Percentiles rank a stretch among this genome's conserved stretches.
These are phyloP conservation scores for Fraxinus albicans DNA, from an alignment of 305 asterid genomes.

Conservation along the genomic window DNA sequence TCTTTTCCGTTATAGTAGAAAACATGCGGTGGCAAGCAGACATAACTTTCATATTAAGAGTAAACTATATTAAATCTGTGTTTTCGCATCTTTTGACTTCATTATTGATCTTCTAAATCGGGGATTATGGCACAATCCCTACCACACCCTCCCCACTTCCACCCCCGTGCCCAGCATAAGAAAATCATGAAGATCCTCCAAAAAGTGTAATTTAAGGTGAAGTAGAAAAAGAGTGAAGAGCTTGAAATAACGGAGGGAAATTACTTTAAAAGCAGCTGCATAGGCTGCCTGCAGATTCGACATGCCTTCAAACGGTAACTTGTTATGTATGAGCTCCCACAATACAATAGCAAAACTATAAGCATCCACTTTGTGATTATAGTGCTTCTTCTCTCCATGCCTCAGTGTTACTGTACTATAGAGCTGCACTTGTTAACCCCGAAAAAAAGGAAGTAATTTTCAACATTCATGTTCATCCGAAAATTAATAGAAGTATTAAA, in stretches of 20 bases:
- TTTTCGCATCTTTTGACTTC: too few species aligned
- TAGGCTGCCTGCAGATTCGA: conserved; percentile 97
- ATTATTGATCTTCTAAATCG: neutral
- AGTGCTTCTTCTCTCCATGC: conserved; percentile 96
- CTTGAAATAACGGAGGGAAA: neutral
- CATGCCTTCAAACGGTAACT: conserved; percentile 95
- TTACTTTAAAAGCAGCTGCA: conserved; percentile 96
- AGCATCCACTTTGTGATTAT: conserved; percentile 92
- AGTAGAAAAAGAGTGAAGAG: neutral
- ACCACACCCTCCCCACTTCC: neutral
- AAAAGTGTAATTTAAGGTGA: too few species aligned
- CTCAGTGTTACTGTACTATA: conserved; percentile 92
- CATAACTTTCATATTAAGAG: too few species aligned
- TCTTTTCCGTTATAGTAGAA: too few species aligned
- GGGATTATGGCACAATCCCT: neutral
- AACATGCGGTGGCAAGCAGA: too few species aligned
- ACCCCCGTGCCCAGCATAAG: neutral
- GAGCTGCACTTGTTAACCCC: conserved; percentile 46
- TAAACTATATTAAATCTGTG: too few species aligned
- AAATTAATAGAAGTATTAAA: neutral
- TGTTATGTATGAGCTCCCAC: conserved; percentile 93
- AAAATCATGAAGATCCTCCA: neutral
- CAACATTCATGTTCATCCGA: neutral
- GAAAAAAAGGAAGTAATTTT: neutral
- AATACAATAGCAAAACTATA: conserved; percentile 92